Evolutionary conservation across 371 early-diverging fungal species (phyloP).

Genomic region (Apophysomyces trapeziformis): DNA sequence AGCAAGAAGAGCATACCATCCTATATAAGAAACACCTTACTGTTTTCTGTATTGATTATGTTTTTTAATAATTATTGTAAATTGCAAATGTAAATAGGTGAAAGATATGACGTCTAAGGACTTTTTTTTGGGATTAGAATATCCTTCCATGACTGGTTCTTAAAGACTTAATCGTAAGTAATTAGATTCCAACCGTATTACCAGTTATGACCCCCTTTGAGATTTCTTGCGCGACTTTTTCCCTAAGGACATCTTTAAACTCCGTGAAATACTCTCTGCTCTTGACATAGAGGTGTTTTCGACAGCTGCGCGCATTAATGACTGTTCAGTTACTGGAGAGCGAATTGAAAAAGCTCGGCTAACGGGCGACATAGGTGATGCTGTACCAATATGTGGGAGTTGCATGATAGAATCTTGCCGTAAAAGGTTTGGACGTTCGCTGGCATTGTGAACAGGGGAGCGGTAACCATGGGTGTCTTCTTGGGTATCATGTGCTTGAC

Average conservation of each 20-base stretch:
- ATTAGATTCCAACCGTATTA: not conserved
- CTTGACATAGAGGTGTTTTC: constrained; percentile 38
- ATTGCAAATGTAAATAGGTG: too few species aligned
- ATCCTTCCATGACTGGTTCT: not conserved
- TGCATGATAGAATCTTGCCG: constrained; percentile 28
- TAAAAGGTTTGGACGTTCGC: constrained; percentile 18
- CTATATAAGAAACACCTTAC: too few species aligned
- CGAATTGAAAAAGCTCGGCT: constrained; percentile 44
- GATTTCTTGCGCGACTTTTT: constrained; percentile 48
- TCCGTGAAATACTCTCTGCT: constrained; percentile 51
- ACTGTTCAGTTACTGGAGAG: constrained; percentile 22
- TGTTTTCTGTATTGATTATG: too few species aligned
- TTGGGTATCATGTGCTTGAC: constrained; percentile 31
- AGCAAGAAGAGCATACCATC: too few species aligned
- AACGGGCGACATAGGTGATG: constrained; percentile 23
- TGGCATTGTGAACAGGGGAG: constrained; percentile 11
- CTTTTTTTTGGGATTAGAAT: too few species aligned
- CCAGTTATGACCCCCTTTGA: not conserved
- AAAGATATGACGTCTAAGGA: too few species aligned
- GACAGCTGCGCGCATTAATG: constrained; percentile 20
- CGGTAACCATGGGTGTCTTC: not conserved
- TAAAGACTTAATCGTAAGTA: not conserved
- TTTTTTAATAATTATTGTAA: too few species aligned
- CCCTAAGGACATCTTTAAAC: constrained; percentile 49
- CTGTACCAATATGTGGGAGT: constrained; percentile 13